Evolutionary conservation across 106 monocot genomes (phyloP).

Genomic region (Hemerocallis citrina): DNA sequence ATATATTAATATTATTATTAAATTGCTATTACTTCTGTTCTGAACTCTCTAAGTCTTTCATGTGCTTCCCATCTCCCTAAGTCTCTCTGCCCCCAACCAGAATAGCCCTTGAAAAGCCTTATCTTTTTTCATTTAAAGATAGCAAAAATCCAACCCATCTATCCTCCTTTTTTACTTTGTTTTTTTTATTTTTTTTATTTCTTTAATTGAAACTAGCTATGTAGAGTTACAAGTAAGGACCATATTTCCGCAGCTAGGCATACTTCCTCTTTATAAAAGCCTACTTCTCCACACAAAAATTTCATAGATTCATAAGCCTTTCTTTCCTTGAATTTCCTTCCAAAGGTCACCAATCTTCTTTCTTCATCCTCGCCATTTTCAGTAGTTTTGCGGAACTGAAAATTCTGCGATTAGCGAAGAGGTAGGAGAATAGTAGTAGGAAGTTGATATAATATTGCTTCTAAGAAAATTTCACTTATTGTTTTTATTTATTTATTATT

Average conservation of each 20-base stretch:
- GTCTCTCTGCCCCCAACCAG: background rate
- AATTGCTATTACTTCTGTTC: background rate
- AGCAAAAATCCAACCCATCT: background rate
- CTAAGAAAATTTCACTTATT: background rate
- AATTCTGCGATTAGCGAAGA: too few species aligned
- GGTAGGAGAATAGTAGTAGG: too few species aligned
- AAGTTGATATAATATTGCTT: too few species aligned
- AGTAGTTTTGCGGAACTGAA: too few species aligned
- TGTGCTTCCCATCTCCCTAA: constrained; percentile 17
- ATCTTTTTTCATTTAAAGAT: background rate
- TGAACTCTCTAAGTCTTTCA: constrained; percentile 2
- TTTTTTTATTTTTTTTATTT: too few species aligned
- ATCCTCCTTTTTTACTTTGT: too few species aligned
- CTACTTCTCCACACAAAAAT: background rate
- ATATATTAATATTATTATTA: background rate
- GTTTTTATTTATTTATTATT: too few species aligned
- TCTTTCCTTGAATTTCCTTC: too few species aligned
- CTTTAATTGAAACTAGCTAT: background rate
- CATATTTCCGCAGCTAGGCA: constrained; percentile 7
- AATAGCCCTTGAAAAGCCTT: constrained; percentile 7
- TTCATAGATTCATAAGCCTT: background rate
- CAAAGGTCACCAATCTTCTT: background rate
- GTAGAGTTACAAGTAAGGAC: constrained; percentile 10
- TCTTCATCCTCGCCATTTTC: background rate
- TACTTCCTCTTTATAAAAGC: constrained; percentile 18